Evolutionary conservation across 805 yeast species (phyloP).

Genomic region (Candida adriatica): DNA sequence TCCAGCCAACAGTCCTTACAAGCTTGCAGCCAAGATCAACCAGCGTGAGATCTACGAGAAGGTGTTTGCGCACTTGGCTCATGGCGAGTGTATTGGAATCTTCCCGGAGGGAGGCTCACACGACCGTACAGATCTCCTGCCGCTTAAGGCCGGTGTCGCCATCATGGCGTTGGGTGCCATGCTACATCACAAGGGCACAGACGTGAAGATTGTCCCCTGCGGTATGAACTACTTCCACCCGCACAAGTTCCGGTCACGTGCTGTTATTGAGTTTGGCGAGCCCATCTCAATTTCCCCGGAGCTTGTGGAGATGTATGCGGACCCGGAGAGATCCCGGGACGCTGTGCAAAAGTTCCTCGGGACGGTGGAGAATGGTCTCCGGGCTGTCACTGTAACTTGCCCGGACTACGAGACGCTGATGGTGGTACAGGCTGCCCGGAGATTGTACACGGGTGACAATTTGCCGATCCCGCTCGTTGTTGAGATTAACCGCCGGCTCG

Average conservation of each 20-base stretch:
- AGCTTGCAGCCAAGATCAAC: constrained; percentile 76
- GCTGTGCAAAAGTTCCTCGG: constrained; percentile 73
- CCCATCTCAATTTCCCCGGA: constrained; percentile 65
- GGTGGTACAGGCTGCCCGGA: constrained; percentile 89
- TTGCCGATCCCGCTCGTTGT: constrained; percentile 79
- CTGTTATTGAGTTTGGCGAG: constrained; percentile 89
- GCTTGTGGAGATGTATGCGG: constrained; percentile 56
- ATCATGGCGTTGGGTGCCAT: constrained; percentile 96
- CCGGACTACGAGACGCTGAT: constrained; percentile 93
- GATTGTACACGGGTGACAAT: constrained; percentile 72
- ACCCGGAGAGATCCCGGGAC: constrained; percentile 55
- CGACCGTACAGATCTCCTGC: constrained; percentile 85
- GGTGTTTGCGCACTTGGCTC: constrained; percentile 78
- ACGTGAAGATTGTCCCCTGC: constrained; percentile 87
- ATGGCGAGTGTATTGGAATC: constrained; percentile 81
- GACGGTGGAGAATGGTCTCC: constrained; percentile 65
- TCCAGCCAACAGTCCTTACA: constrained; percentile 42
- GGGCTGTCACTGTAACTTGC: constrained; percentile 87
- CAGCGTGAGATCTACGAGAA: constrained; percentile 76
- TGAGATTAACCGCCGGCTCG: constrained; percentile 84
- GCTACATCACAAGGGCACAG: constrained; percentile 65
- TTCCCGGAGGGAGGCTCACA: constrained; percentile 99
- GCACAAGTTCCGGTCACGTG: constrained; percentile 90
- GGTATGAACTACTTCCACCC: constrained; percentile 98
- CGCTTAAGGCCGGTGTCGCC: constrained; percentile 95